phyloP scores from a whole-genome alignment of 2,329 filamentous ascomycete genomes.

The Penicillium verrucosum region DNA sequence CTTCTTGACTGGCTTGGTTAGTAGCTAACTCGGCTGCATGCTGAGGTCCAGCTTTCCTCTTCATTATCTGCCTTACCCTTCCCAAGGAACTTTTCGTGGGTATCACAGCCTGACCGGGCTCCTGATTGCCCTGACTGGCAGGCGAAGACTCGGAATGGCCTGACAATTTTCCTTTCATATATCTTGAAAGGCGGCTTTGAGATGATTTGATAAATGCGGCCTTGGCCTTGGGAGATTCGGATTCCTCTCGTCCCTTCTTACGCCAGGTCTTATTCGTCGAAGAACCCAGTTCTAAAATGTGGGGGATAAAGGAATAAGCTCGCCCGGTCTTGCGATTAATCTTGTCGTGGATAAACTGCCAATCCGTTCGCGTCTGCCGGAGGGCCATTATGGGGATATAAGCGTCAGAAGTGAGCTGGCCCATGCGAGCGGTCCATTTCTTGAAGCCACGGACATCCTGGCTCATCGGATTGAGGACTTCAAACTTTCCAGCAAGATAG shows the following conservation, averaged over 20 bases:
- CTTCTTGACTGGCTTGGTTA: neutral
- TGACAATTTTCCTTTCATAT: neutral
- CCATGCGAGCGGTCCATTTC: constrained; percentile 14
- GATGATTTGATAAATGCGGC: neutral
- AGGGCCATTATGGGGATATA: neutral
- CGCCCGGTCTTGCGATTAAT: too few relatives aligned
- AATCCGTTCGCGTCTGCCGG: neutral
- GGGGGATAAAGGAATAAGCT: neutral
- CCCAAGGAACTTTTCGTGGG: neutral
- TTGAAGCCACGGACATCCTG: constrained; percentile 16
- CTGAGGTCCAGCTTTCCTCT: neutral
- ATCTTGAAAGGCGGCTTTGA: neutral
- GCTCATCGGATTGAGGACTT: constrained; percentile 21
- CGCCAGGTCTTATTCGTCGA: neutral
- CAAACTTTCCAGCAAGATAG: constrained; percentile 16
- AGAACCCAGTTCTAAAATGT: neutral
- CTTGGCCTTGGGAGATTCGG: neutral
- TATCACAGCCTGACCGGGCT: neutral
- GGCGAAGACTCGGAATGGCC: neutral
- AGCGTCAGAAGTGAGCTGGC: neutral
- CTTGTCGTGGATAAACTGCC: neutral
- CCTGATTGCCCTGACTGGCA: neutral
- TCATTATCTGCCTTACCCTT: neutral
- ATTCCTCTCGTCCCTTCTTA: neutral
- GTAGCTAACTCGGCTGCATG: neutral